phyloP scores from a whole-genome alignment of 2,329 filamentous ascomycete genomes.

The Monosporascus sp. region DNA sequence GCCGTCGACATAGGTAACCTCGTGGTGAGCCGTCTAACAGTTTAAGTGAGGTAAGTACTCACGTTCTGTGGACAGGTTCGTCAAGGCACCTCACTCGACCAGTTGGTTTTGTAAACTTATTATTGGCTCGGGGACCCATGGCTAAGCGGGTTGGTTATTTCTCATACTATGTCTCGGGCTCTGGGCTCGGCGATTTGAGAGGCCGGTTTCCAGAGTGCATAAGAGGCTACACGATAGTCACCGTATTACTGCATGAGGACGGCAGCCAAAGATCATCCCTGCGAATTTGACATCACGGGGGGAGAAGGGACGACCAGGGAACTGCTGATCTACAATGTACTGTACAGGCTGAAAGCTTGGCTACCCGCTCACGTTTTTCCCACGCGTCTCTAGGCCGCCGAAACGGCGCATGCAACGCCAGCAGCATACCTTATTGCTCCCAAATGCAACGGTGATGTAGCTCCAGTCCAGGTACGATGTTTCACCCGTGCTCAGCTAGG shows the following conservation, averaged over 20 bases:
- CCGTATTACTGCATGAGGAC: not conserved
- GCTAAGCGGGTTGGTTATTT: too few relatives aligned
- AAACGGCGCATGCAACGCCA: not conserved
- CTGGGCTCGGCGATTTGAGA: too few relatives aligned
- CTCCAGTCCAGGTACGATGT: not conserved
- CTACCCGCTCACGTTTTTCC: not conserved
- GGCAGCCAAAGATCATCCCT: not conserved
- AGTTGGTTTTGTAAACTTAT: too few relatives aligned
- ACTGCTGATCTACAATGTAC: not conserved
- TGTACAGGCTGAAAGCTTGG: not conserved
- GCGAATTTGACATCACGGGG: not conserved
- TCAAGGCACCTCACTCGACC: too few relatives aligned
- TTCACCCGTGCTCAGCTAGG: not conserved
- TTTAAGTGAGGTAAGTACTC: too few relatives aligned
- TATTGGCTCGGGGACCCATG: too few relatives aligned
- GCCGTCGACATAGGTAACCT: too few relatives aligned
- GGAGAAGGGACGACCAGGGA: not conserved
- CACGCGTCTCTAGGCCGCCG: not conserved
- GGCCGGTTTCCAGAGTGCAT: too few relatives aligned
- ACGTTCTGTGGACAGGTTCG: too few relatives aligned
- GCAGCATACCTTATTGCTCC: not conserved
- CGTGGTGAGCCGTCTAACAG: too few relatives aligned
- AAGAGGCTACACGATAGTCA: too few relatives aligned
- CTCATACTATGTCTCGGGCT: too few relatives aligned
- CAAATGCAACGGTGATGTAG: not conserved